Percentiles rank a stretch among this genome's conserved stretches.
Evolutionary conservation across 2,329 filamentous ascomycete species (phyloP).

Genomic region (Phialophora tarda): DNA sequence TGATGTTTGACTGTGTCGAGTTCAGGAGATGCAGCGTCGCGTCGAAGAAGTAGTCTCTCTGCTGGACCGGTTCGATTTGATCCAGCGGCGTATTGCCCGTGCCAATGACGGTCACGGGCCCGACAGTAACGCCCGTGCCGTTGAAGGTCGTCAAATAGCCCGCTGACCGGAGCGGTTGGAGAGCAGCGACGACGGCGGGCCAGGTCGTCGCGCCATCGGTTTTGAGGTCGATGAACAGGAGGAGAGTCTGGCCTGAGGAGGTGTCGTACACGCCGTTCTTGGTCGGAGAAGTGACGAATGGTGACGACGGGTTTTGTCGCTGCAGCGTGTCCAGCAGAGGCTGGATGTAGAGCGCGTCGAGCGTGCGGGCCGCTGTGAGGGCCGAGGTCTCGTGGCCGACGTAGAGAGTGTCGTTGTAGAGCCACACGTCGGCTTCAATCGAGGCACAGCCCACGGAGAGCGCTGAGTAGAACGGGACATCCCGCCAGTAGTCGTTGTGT

Average conservation of each 20-base stretch:
- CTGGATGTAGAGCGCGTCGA: slow-evolving; percentile 50
- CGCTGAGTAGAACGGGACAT: slow-evolving; percentile 49
- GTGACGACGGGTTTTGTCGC: slow-evolving; percentile 60
- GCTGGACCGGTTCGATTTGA: slow-evolving; percentile 52
- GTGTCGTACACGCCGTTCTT: slow-evolving; percentile 69
- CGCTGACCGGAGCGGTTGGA: slow-evolving; percentile 61
- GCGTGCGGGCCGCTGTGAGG: slow-evolving; percentile 47
- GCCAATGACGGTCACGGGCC: slow-evolving; percentile 66
- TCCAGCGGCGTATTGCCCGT: slow-evolving; percentile 62
- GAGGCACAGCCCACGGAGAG: slow-evolving; percentile 50
- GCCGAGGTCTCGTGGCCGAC: slow-evolving; percentile 50
- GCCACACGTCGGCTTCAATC: slow-evolving; percentile 56
- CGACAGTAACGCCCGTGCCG: slow-evolving; percentile 52
- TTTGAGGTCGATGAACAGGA: slow-evolving; percentile 69
- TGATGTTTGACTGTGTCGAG: slow-evolving; percentile 54
- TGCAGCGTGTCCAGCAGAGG: slow-evolving; percentile 63
- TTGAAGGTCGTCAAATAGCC: slow-evolving; percentile 61
- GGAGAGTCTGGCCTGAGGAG: slow-evolving; percentile 61
- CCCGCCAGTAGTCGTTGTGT: slow-evolving; percentile 53
- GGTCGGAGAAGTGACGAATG: slow-evolving; percentile 57
- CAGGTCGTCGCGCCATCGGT: slow-evolving; percentile 63
- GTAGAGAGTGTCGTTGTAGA: slow-evolving; percentile 48
- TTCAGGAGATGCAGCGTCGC: slow-evolving; percentile 58
- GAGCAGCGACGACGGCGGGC: slow-evolving; percentile 60
- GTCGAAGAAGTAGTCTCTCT: slow-evolving; percentile 66